These are phyloP conservation scores for Acer yangbiense DNA, from an alignment of 345 rosid species.

Conservation along the genomic window DNA sequence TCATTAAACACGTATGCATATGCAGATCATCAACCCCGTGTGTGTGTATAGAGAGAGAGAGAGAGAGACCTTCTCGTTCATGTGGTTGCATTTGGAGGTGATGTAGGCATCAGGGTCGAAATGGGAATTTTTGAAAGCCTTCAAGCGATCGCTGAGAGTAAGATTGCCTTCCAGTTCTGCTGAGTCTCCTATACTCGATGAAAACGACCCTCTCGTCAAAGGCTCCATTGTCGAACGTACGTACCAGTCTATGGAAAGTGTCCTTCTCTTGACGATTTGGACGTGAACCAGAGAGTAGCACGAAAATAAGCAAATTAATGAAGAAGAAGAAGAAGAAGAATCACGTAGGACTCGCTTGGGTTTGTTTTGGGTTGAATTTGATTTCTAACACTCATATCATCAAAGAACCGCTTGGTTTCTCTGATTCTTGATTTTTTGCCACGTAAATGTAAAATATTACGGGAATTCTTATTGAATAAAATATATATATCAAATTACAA, in stretches of 20 bases:
- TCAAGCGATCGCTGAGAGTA: conserved; percentile 75
- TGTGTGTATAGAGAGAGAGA: neutral
- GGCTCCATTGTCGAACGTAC: neutral
- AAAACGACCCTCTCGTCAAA: conserved; percentile 32
- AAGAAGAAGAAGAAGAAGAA: neutral
- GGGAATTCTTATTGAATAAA: too few relatives aligned
- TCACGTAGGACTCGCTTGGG: too few relatives aligned
- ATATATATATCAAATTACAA: too few relatives aligned
- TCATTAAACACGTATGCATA: neutral
- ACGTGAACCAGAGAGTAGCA: neutral
- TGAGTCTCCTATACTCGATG: conserved; percentile 63
- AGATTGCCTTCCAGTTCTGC: conserved; percentile 61
- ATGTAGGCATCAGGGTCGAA: conserved; percentile 73
- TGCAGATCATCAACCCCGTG: neutral
- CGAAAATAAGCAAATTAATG: neutral
- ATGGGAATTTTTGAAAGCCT: conserved; percentile 67
- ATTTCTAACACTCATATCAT: too few relatives aligned
- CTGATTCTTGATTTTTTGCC: too few relatives aligned
- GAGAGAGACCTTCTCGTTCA: conserved; percentile 77
- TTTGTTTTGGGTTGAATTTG: too few relatives aligned
- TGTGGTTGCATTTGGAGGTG: conserved; percentile 67
- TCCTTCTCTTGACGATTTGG: conserved; percentile 14
- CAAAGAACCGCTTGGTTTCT: too few relatives aligned
- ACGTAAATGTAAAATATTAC: too few relatives aligned
- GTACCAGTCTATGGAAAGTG: neutral